Conservation (phyloP, 2,329 filamentous ascomycete species). For the Calycina herbarum region DNA sequence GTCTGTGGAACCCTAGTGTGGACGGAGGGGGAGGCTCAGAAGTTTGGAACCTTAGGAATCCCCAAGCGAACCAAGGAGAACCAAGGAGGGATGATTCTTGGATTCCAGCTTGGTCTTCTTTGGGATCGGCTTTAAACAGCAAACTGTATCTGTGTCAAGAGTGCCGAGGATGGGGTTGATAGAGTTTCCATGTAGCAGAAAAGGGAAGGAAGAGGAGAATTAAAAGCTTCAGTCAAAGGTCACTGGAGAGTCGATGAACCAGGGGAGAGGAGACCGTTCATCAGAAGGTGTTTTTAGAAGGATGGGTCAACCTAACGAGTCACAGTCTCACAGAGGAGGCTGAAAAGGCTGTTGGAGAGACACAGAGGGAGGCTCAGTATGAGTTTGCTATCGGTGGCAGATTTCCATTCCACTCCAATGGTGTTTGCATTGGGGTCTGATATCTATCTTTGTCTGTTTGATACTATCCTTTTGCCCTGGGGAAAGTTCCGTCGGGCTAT, state of each 20-base stretch:
- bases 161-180: not conserved
- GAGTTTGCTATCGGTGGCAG: not conserved
- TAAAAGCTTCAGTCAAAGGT: too few species aligned
- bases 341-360: not conserved
- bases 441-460: not conserved
- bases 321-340: not conserved
- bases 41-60: too few species aligned
- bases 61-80: too few species aligned
- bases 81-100: too few species aligned
- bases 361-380: not conserved
- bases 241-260: too few species aligned
- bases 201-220: too few species aligned
- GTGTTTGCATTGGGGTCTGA: not conserved
- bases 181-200: not conserved
- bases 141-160: not conserved
- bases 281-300: not conserved
- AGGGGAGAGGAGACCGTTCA: not conserved
- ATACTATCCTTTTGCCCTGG: not conserved
- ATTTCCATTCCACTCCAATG: too few species aligned
- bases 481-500: not conserved
- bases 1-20: too few species aligned
- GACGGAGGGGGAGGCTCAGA: too few species aligned
- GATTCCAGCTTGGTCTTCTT: not conserved
- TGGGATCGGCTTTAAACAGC: not conserved
- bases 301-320: not conserved